Conservation (phyloP, 495 filamentous ascomycete genomes). For the Hyaloscypha finlandica region DNA sequence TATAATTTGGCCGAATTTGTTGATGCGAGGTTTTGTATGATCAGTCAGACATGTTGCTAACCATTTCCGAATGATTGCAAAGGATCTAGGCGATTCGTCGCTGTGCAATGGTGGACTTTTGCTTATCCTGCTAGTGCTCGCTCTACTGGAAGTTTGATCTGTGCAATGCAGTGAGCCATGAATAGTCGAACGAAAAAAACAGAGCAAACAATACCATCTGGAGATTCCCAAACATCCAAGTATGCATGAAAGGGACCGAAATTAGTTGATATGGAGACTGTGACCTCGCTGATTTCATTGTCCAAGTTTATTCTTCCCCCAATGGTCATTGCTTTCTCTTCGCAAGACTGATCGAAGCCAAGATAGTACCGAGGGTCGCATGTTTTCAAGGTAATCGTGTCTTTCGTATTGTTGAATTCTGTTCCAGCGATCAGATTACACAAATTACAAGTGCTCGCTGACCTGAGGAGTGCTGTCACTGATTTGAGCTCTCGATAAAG, state of each 20-base stretch:
- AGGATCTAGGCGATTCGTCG: background rate
- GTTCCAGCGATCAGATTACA: conserved; percentile 1
- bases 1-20: background rate
- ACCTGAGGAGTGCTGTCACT: conserved; percentile 1
- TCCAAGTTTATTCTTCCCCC: conserved; percentile 1
- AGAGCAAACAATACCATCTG: conserved; percentile 1
- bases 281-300: background rate
- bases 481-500: background rate
- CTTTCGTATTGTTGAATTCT: conserved; percentile 1
- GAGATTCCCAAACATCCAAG: conserved; percentile 1
- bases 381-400: background rate
- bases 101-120: background rate
- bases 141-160: conserved; percentile 1
- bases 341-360: background rate
- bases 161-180: background rate
- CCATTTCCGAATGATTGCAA: conserved; percentile 1
- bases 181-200: background rate
- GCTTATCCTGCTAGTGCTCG: background rate
- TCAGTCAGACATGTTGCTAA: conserved; percentile 1
- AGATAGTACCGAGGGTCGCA: background rate
- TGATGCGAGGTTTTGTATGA: conserved; percentile 1
- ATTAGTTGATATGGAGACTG: conserved; percentile 1
- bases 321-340: background rate
- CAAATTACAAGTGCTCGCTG: background rate
- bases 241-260: conserved; percentile 1